Evolutionary conservation across 768 basidiomycete species (phyloP), one percentile per base, ranked within the genome.

Genomic region (Mycena amicta): DNA sequence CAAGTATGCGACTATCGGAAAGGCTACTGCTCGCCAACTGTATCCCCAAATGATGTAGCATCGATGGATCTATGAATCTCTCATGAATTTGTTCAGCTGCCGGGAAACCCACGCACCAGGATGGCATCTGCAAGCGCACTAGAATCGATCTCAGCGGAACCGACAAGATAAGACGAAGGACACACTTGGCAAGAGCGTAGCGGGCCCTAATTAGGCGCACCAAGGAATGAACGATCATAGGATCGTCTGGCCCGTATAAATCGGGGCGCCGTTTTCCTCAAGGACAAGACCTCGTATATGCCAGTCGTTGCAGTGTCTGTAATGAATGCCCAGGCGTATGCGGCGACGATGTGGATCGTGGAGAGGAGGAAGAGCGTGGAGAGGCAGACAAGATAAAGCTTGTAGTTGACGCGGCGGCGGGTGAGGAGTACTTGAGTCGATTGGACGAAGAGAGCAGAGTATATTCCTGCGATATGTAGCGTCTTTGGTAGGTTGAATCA

Each of bases 311-410:
- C 56, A 13, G 20, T 13, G 25, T 57, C 56, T 3, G 56, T 57
- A 27, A 57, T 57, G 50, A 52, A 52, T n/a, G 56, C 56, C 57
- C 52, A 58, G 28, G 57, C 16, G 27, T 58, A 58, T 22, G 57
- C 57, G 2, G 30, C 20, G 18, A 40, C 15, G 30, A 58, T 58
- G 31, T 58, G 57, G 3, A 58, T 53, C 28, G 57, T 58, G 5
- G 57, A 58, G 31, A 58, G 52, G n/a, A 39, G 31, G 22, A 53
- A 58, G n/a, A 58, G 46, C 12, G 31, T 15, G 29, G 23, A 47
- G 18, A 58, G 20, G 46, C 41, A 37, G 20, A n/a, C 30, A 8
- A 57, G 39, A 29, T 57, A 30, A 22, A 57, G 20, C 46, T 52
- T 43, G 40, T 51, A 57, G 28, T 57, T 22, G 12, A 3, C 18